Conservation (phyloP, 2,329 filamentous ascomycete genomes). For the Colletotrichum sublineola region DNA sequence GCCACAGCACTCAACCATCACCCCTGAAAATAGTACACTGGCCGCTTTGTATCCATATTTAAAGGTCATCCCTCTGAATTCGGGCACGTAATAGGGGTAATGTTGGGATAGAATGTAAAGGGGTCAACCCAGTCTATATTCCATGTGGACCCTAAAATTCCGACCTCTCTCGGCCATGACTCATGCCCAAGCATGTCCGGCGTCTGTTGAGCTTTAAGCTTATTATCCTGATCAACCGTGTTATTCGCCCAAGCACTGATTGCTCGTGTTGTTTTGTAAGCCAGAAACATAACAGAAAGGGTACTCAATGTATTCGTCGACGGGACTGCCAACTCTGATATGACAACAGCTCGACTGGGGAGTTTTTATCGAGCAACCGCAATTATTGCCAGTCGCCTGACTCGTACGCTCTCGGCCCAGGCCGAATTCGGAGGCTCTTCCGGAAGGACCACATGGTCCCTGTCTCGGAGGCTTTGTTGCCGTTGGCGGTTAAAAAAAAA, state of each 20-base stretch:
- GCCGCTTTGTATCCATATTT: no score
- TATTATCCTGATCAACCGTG: no score
- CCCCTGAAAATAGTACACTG: neutral
- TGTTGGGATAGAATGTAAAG: neutral
- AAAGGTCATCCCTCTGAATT: neutral
- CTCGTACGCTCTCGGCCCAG: neutral
- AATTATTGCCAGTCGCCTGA: neutral
- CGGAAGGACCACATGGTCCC: neutral
- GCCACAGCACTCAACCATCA: no score
- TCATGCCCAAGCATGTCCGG: neutral
- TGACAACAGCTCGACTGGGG: no score
- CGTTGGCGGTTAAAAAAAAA: neutral
- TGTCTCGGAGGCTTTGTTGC: neutral
- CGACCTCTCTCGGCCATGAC: neutral
- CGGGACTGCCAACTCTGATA: neutral
- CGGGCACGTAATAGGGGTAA: no score
- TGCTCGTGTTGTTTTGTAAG: no score
- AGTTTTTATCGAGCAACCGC: neutral
- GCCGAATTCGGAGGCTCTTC: neutral
- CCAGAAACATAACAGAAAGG: neutral
- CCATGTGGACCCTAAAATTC: neutral
- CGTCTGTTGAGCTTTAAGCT: neutral
- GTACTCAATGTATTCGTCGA: no score
- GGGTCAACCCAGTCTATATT: slow-evolving; percentile 1
- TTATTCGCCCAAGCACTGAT: neutral